phyloP scores from a whole-genome alignment of 768 basidiomycete genomes.

The Panellus pusillus region DNA sequence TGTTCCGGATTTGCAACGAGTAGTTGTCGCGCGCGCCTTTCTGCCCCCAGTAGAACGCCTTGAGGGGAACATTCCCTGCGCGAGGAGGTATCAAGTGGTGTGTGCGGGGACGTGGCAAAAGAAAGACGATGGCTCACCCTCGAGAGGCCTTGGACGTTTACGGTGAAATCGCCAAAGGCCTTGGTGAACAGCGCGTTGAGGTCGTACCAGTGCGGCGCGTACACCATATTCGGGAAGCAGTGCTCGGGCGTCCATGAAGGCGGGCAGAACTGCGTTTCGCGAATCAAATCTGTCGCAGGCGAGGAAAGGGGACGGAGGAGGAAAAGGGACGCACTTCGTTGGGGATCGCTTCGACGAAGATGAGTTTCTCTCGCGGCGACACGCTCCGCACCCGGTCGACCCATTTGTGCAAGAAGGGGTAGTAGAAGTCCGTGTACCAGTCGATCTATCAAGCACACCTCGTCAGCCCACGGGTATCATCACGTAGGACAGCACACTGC shows the following conservation, averaged over 20 bases:
- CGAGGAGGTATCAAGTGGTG: not conserved
- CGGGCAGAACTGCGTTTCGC: constrained; percentile 68
- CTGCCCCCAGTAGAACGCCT: constrained; percentile 87
- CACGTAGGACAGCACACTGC: not conserved
- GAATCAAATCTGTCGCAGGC: constrained; percentile 2
- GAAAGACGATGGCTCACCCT: constrained; percentile 48
- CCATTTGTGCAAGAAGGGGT: constrained; percentile 74
- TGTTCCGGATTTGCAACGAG: constrained; percentile 73
- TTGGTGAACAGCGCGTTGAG: constrained; percentile 86
- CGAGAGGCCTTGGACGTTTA: constrained; percentile 92
- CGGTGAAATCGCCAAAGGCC: constrained; percentile 79
- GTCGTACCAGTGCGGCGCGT: constrained; percentile 88
- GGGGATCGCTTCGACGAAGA: constrained; percentile 86
- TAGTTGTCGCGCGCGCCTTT: constrained; percentile 81
- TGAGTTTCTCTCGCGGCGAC: constrained; percentile 52
- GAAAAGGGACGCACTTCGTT: constrained; percentile 68
- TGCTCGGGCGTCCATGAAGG: constrained; percentile 69
- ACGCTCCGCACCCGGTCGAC: constrained; percentile 53
- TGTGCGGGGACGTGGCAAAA: not conserved
- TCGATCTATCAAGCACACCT: constrained; percentile 52
- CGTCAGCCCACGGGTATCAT: not conserved
- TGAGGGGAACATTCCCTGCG: constrained; percentile 83
- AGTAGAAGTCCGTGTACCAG: constrained; percentile 87
- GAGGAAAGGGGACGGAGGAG: not conserved
- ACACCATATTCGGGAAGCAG: constrained; percentile 63